Base-by-base conservation (phyloP, 2,329 filamentous ascomycete species). In the Fusarium domesticum region DNA sequence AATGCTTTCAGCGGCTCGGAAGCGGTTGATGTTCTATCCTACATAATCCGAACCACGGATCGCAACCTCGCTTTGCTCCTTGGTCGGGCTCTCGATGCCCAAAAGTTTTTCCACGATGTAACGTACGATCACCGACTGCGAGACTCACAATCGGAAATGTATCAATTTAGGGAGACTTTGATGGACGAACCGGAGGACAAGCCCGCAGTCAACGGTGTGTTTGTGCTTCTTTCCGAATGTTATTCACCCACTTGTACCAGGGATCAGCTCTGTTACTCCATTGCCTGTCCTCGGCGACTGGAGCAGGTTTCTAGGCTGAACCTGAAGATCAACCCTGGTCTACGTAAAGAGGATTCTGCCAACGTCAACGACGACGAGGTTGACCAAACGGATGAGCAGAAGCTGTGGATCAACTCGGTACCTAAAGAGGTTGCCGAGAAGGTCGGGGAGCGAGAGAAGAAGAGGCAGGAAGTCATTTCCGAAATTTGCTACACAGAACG, bases 41-140 rank as follows among this genome's bases (percentile, higher is more conserved):
- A 95, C 63, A 97, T 98, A 55, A 97, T 98, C 67, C 87, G 95
- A 62, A 98, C 93, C 2, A 96, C 89, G 1, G 93, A 98, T 68
- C 83, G 93, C 47, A 98, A 98, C 64, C 74, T 98, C 48, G 93
- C 93, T 10, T 74, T 98, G 37, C 80, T 98, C 8, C 75, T 98
- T 14, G 93, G 93, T 50, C 82, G 93, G 63, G 90, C 93, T 33
- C 73, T 98, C 48, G 93, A 98, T 70, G 93, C 93, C 18, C 93
- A 98, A 64, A 97, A 97, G 66, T 96, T 96, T 72, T 98, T 98
- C 65, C 93, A 98, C 71, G 93, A 98, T 75, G 93, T 97, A 39
- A 96, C 92, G 1, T 98, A 98, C 68, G 92, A 96, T 59, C 93
- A 98, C 68, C 82, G 93, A 37, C 73, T 98, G 59, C 87, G 93